Evolutionary conservation across 2,329 filamentous ascomycete genomes (phyloP), one percentile per base, ranked within the genome.

Genomic region (Exophiala spinifera): DNA sequence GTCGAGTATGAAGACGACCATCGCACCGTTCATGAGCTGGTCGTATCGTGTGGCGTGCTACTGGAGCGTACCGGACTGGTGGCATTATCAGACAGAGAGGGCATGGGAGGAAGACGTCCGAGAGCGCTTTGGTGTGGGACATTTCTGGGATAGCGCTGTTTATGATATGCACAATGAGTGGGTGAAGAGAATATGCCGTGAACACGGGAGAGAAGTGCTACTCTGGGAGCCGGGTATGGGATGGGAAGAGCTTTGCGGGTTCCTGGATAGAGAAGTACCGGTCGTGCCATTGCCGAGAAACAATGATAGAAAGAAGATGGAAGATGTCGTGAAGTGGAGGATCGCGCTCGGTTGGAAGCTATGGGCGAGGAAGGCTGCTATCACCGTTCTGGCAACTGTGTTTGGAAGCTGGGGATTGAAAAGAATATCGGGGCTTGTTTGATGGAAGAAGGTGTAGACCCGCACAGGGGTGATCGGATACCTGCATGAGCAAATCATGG

Each of bases 231-330:
- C 58, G 17, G 47, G 53, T 1, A 69, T 76, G 36, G 73, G 72
- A 1, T 78, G 74, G 75, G 67, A 63, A 15, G 69, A 72, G 14
- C 63, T 78, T 19, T 77, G 75, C 59, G 59, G 66, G 51, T 74
- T 76, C 44, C 49, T 75, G 34, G 69, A 64, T 0, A 70, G 68
- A 33, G 62, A 67, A 10, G 62, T 70, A 2, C 73, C 70, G 1
- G 60, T 66, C 19, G 59, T 62, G 44, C 62, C 64, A 1, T 74
- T 74, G 54, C 72, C 72, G 2, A 62, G 61, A 19, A 51, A 63
- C 7, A 72, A 65, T 59, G 63, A 64, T 15, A 31, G 44, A 19
- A 37, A 17, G 8, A 47, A 56, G 31, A 52, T 44, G 48, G 37
- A 51, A 40, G 28, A 15, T 10, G 25, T 52, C 11, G 43, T 55